Evolutionary conservation across 192 early-diverging fungal species (phyloP).

Genomic region (Coemansia sp.): DNA sequence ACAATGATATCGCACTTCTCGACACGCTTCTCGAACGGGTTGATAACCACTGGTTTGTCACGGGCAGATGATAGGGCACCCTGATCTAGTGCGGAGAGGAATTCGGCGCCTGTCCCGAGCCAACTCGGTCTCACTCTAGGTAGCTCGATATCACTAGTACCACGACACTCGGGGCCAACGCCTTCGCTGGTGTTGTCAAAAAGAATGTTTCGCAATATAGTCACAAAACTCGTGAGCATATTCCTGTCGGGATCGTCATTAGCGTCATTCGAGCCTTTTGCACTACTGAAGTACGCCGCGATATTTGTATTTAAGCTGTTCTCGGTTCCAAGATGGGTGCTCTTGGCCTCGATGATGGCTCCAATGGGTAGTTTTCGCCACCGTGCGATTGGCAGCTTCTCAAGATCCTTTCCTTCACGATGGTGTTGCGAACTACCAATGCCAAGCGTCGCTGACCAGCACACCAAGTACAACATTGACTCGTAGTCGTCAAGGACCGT

Average conservation of each 20-base stretch:
- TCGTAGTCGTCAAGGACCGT: conserved; percentile 16
- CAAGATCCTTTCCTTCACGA: background rate
- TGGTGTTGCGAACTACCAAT: background rate
- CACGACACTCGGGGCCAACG: background rate
- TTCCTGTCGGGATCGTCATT: background rate
- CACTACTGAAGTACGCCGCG: background rate
- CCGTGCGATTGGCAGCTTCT: background rate
- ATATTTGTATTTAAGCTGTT: background rate
- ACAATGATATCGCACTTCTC: background rate
- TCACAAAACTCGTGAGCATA: background rate
- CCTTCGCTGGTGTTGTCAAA: background rate
- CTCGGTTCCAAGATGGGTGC: background rate
- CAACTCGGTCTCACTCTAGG: background rate
- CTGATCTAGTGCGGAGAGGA: background rate
- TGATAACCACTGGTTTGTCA: background rate
- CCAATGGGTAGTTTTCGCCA: background rate
- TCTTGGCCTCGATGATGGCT: background rate
- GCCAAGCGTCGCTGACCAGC: background rate
- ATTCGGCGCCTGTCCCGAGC: background rate
- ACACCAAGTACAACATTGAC: conserved; percentile 4
- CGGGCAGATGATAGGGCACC: background rate
- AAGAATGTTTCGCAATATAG: background rate
- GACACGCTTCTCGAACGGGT: background rate
- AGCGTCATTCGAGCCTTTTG: background rate
- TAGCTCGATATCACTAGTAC: background rate